Base-by-base conservation (phyloP, 2,329 filamentous ascomycete species). In the Aspergillus amoenus region DNA sequence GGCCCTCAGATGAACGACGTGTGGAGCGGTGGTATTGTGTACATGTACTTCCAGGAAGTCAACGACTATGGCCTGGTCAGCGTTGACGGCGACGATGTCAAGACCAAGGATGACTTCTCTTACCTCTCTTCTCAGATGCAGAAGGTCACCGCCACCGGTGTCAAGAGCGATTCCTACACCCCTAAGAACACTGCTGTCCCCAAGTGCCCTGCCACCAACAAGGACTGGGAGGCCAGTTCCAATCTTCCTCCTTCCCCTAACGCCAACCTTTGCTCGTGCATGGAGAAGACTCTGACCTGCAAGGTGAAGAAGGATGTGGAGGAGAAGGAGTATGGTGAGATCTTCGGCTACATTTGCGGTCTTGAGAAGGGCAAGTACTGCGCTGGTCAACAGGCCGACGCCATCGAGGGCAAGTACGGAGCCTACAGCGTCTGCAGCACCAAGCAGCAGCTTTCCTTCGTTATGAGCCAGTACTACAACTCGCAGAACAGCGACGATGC, bases 1-100 rank as follows among this genome's bases (percentile, higher is more conserved):
- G 86, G 88, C 52, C 72, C 81, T 58, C 73, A 92, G 59, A 99
- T 99, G 94, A 89, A 86, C 27, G 76, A 77, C 9, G 91, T 96
- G 70, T 94, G 94, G 86, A 95, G 90, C 56, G 94, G 94, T 67
- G 94, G 93, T 78, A 96, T 99, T 65, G 92, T 97, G 73, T 99
- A 97, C 84, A 96, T 96, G 91, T 99, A 94, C 82, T 93, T 92
- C 80, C 84, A 96, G 80, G 93, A 96, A 76, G 80, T 74, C 59
- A 97, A 97, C 80, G 81, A 97, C 73, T 99, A 91, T 70, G 94
- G 67, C 62, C 59, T 75, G 24, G 68, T 74, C 82, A 83, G 89
- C 76, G 84, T 96, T 44, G 88, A 78, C 48, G 82, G 83, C 68
- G 78, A 79, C 69, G 78, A 78, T 43, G 89, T 88, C 62, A 82